Evolutionary conservation across 257 asterid genomes (phyloP).

Genomic region (Solanum microdontum): DNA sequence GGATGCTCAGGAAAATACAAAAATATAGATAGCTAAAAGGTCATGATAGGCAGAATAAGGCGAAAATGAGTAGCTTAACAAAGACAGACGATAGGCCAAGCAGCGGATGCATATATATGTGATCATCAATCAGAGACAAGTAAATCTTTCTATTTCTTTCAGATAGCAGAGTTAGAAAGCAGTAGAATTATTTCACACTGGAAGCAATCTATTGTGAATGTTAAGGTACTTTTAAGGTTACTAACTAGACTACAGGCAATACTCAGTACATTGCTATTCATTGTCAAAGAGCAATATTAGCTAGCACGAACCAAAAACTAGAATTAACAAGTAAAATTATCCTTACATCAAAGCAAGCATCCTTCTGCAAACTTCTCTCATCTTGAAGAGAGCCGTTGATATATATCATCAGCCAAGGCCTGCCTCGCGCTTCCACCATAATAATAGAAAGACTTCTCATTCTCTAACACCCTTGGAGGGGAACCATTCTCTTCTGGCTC

Average conservation of each 20-base stretch:
- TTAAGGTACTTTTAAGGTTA: not conserved
- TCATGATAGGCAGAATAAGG: not conserved
- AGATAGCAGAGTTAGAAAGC: not conserved
- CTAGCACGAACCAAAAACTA: conserved; percentile 10
- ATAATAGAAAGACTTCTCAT: conserved; percentile 60
- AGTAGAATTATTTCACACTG: not conserved
- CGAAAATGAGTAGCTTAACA: not conserved
- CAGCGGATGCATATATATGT: not conserved
- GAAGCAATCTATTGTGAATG: not conserved
- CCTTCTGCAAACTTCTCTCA: conserved; percentile 11
- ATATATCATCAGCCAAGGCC: conserved; percentile 82
- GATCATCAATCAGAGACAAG: not conserved
- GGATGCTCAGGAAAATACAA: not conserved
- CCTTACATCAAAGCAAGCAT: conserved; percentile 16
- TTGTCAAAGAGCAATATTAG: not conserved
- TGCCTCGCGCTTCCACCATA: conserved; percentile 78
- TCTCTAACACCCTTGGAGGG: conserved; percentile 68
- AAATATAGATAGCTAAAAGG: not conserved
- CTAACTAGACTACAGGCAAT: not conserved
- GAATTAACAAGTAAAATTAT: conserved; percentile 9
- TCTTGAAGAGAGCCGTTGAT: conserved; percentile 76
- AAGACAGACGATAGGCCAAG: not conserved
- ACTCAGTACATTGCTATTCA: not conserved
- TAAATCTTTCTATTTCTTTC: not conserved
- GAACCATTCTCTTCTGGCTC: conserved; percentile 92